Percentiles rank a stretch among this genome's conserved stretches.
These are phyloP conservation scores for Pseudogymnoascus destructans DNA, from an alignment of 2,329 filamentous ascomycete species.

Conservation along the genomic window DNA sequence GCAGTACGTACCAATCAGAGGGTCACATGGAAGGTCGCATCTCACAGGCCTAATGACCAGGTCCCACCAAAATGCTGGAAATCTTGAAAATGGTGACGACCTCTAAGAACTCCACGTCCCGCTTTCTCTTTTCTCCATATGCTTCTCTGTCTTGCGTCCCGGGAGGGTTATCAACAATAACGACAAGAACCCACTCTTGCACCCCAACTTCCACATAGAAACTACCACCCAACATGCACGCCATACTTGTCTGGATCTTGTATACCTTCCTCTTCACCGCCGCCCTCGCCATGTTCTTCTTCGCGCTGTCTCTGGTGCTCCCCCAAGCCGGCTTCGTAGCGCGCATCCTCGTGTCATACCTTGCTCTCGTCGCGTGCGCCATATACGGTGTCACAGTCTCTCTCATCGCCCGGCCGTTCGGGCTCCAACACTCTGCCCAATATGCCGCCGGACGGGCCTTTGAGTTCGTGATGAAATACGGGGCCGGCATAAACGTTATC, in stretches of 20 bases:
- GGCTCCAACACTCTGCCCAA: conserved; percentile 66
- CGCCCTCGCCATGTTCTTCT: conserved; percentile 42
- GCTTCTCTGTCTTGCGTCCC: conserved; percentile 5
- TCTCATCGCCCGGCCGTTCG: conserved; percentile 54
- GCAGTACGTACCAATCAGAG: conserved; percentile 6
- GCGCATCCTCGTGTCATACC: conserved; percentile 53
- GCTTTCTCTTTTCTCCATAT: background rate
- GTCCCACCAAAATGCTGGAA: conserved; percentile 8
- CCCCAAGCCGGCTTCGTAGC: conserved; percentile 54
- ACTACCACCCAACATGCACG: background rate
- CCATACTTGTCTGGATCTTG: conserved; percentile 21
- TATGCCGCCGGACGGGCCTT: conserved; percentile 73
- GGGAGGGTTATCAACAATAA: conserved; percentile 4
- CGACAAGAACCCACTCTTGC: background rate
- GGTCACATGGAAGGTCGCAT: background rate
- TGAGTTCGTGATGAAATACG: conserved; percentile 61
- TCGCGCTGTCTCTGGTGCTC: conserved; percentile 45
- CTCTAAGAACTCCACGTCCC: background rate
- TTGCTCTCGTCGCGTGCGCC: conserved; percentile 47
- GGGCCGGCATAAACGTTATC: conserved; percentile 67
- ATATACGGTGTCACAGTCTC: conserved; percentile 66
- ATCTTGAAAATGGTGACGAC: conserved; percentile 6
- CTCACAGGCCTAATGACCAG: conserved; percentile 3
- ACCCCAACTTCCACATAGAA: background rate
- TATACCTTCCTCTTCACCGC: conserved; percentile 40